These are phyloP conservation scores for Monascus purpureus DNA, from an alignment of 495 filamentous ascomycete species.

Conservation along the genomic window DNA sequence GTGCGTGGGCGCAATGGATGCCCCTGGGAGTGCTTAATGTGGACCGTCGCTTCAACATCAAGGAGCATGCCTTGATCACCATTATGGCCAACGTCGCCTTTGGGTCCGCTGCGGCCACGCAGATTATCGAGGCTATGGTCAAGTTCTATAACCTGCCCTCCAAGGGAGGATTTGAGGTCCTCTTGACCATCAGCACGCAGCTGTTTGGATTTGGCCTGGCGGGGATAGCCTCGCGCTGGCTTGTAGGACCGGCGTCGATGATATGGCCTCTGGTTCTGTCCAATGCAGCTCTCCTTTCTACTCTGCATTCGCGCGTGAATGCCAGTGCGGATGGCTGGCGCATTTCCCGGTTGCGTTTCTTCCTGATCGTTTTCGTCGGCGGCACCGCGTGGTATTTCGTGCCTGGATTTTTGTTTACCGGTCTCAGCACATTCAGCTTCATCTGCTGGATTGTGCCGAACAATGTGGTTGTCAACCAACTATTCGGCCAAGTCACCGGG, in stretches of 20 bases:
- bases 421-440: constrained; percentile 80
- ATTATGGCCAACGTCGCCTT: constrained; percentile 54
- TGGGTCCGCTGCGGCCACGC: constrained; percentile 54
- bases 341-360: constrained; percentile 72
- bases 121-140: constrained; percentile 51
- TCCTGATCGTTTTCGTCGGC: constrained; percentile 51
- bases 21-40: constrained; percentile 48
- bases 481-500: constrained; percentile 53
- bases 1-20: constrained; percentile 40
- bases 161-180: constrained; percentile 51
- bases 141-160: constrained; percentile 58
- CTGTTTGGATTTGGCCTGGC: constrained; percentile 62
- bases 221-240: constrained; percentile 42
- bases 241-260: constrained; percentile 69
- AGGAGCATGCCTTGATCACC: constrained; percentile 65
- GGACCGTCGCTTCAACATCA: constrained; percentile 62
- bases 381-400: constrained; percentile 70
- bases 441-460: constrained; percentile 81
- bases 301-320: constrained; percentile 74
- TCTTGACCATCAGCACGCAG: constrained; percentile 57
- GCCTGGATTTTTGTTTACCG: constrained; percentile 73
- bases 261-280: constrained; percentile 85
- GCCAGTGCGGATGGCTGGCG: constrained; percentile 69
- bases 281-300: constrained; percentile 75
- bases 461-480: constrained; percentile 52